A percentile compares a stretch with the other conserved stretches of the same genome.
phyloP scores from a whole-genome alignment of 208 protist species.

The Trypanosoma rangeli region DNA sequence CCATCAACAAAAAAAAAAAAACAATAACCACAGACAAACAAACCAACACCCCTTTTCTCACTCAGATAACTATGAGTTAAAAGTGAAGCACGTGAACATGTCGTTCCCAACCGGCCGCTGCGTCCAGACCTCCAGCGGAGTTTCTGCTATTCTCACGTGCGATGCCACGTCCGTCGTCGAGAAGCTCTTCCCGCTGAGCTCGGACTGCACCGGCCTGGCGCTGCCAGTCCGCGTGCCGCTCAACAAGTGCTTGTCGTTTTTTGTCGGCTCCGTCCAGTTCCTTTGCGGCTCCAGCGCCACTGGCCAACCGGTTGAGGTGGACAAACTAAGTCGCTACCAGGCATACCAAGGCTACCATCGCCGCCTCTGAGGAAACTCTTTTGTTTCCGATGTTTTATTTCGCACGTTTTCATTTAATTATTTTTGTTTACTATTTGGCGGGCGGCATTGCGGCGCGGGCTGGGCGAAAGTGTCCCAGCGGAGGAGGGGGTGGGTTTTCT shows the following conservation, averaged over 20 bases:
- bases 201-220: slow-evolving; percentile 37
- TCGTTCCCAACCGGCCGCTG: slow-evolving; percentile 45
- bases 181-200: slow-evolving; percentile 28
- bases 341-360: not conserved
- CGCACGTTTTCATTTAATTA: no score
- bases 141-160: slow-evolving; percentile 51
- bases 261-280: slow-evolving; percentile 56
- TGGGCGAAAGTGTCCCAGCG: no score
- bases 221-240: slow-evolving; percentile 37
- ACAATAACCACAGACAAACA: no score
- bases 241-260: slow-evolving; percentile 45
- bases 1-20: no score
- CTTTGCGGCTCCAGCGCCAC: slow-evolving; percentile 27
- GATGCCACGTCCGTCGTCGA: slow-evolving; percentile 27
- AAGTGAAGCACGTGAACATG: slow-evolving; percentile 32
- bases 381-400: no score
- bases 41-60: no score
- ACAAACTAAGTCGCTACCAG: not conserved
- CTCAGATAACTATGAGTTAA: not conserved
- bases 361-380: no score
- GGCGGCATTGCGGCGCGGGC: no score
- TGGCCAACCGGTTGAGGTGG: not conserved
- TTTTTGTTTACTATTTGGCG: no score
- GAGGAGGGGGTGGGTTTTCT: no score
- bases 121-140: slow-evolving; percentile 28